These are phyloP conservation scores for Sporothrix phasma DNA, from an alignment of 2,329 filamentous ascomycete species.

Conservation along the genomic window DNA sequence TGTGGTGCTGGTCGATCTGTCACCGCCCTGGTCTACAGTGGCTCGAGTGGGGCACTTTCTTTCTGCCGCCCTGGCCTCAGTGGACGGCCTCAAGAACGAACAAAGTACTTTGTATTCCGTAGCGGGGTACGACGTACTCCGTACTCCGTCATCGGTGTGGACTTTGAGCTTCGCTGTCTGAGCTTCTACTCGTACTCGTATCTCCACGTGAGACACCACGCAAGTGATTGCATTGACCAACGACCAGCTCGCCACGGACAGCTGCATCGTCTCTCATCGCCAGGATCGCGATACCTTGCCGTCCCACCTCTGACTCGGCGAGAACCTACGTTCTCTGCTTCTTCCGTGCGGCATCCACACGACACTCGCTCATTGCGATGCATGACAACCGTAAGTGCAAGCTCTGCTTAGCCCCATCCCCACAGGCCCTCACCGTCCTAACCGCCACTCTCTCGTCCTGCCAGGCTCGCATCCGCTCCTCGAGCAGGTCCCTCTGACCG, in stretches of 20 bases:
- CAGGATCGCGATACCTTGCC: too few relatives aligned
- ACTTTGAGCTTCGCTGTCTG: too few relatives aligned
- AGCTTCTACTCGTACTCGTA: too few relatives aligned
- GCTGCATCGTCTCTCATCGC: background rate
- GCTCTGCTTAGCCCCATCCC: background rate
- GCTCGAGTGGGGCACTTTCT: background rate
- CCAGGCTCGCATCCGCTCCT: constrained; percentile 77
- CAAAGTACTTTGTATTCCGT: too few relatives aligned
- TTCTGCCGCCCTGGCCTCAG: constrained; percentile 1
- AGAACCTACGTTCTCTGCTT: background rate
- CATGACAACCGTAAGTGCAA: constrained; percentile 18
- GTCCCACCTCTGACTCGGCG: too few relatives aligned
- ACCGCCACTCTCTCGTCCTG: background rate
- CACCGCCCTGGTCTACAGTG: background rate
- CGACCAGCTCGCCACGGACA: background rate
- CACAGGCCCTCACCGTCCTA: background rate
- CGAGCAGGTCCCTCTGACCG: constrained; percentile 83
- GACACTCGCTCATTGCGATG: background rate
- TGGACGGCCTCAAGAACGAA: too few relatives aligned
- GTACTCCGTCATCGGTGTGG: too few relatives aligned
- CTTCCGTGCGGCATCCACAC: background rate
- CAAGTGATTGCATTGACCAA: too few relatives aligned
- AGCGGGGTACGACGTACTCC: too few relatives aligned
- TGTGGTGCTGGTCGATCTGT: background rate
- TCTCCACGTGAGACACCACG: background rate